Base-by-base conservation (phyloP, 2,329 filamentous ascomycete species). In the Macrophomina tecta region DNA sequence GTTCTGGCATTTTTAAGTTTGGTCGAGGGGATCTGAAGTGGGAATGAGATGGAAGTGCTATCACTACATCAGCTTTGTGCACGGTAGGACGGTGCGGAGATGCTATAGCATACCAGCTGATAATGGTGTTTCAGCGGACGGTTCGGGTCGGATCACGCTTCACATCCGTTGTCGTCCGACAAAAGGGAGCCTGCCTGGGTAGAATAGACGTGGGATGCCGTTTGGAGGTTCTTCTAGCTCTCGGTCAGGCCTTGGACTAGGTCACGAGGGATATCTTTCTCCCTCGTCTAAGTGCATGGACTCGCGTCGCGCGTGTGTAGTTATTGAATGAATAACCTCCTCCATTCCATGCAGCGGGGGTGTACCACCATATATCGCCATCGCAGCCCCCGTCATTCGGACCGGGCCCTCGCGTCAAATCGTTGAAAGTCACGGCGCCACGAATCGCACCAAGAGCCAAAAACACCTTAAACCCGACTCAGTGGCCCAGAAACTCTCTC, bases 21-120 rank as follows among this genome's bases (percentile, higher is more conserved):
- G 23, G 32, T 38, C 23, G n/a, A 38, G 30, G 4, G 34, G 52
- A 23, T n/a, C 28, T 11, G n/a, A 23, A 18, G 18, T 16, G n/a
- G 34, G 5, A 28, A 28, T 36, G 16, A 18, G 42, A 36, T 48
- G 28, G 30, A 30, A 2, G 36, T 48, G 30, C 45, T 62, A 18
- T 61, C 28, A 11, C 9, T 5, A n/a, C 11, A 23, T 62, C 32
- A 62, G 55, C 38, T 14, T n/a, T 46, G 9, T 18, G 40, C 3
- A 23, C 12, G 36, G 56, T 46, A 34, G 42, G 56, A 60, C 52
- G 52, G 56, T 34, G 56, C 56, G 56, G 38, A 42, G 40, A n/a
- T 1, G 28, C 2, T 9, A n/a, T 34, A 40, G 28, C 28, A 36
- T 14, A 60, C 56, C 40, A 16, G 55, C 16, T 11, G 9, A 48